A percentile compares a stretch with the other conserved stretches of the same genome.
Conservation (phyloP, 495 filamentous ascomycete genomes). For the Staphylotrichum tortipilum region DNA sequence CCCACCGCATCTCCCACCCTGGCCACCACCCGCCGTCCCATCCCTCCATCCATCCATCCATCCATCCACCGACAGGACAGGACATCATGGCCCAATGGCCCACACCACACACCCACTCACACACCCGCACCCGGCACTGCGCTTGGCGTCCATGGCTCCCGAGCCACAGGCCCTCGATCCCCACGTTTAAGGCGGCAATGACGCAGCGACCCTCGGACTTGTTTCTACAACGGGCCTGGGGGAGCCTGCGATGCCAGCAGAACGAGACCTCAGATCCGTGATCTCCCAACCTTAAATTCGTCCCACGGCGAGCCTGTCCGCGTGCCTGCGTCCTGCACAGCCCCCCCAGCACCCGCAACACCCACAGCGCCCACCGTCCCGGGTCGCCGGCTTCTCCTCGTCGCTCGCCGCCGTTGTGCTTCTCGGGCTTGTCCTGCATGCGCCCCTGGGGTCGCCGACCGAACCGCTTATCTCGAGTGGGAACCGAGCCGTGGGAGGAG, state of each 20-base stretch:
- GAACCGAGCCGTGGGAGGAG: neutral
- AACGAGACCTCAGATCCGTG: slow-evolving; percentile 13
- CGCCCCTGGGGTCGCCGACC: slow-evolving; percentile 1
- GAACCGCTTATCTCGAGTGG: neutral
- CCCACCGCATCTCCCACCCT: no score
- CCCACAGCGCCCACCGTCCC: neutral
- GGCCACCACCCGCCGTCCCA: no score
- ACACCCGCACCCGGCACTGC: neutral
- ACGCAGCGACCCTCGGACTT: slow-evolving; percentile 20
- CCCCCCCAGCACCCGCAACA: neutral
- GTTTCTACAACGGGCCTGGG: slow-evolving; percentile 25
- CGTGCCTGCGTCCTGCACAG: slow-evolving; percentile 12
- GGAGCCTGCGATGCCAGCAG: slow-evolving; percentile 11
- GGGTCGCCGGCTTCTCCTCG: neutral
- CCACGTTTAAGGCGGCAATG: slow-evolving; percentile 18
- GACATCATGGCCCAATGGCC: no score
- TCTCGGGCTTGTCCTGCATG: slow-evolving; percentile 3
- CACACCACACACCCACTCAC: no score
- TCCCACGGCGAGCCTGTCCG: slow-evolving; percentile 7
- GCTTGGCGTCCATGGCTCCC: slow-evolving; percentile 13
- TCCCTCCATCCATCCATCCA: no score
- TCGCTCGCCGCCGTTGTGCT: neutral
- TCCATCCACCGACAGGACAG: no score
- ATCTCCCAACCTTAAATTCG: slow-evolving; percentile 25
- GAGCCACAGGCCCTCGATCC: slow-evolving; percentile 6